Percentiles rank a stretch among this genome's conserved stretches.
These are phyloP conservation scores for Metroxylon sagu DNA, from an alignment of 176 grass and related monocot species.

Conservation along the genomic window DNA sequence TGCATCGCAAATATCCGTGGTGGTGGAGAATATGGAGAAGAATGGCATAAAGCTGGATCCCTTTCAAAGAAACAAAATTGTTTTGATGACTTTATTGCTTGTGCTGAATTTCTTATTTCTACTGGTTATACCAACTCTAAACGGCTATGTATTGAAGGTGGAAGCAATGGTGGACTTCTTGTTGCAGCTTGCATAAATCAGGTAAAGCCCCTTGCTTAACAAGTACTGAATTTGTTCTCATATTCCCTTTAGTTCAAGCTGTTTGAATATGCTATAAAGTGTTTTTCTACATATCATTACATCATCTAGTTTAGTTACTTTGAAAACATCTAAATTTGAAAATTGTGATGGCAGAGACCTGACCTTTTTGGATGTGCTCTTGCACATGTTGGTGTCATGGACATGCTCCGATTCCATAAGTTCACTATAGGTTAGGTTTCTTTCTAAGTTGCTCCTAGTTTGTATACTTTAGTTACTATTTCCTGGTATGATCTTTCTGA, in stretches of 20 bases:
- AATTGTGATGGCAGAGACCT: constrained; percentile 42
- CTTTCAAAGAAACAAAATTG: constrained; percentile 86
- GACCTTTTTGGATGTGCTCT: constrained; percentile 94
- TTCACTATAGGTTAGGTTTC: constrained; percentile 69
- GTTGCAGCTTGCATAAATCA: constrained; percentile 91
- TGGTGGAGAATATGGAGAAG: constrained; percentile 95
- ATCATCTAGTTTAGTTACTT: too few species aligned
- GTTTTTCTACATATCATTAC: too few species aligned
- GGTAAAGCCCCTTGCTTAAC: constrained; percentile 18
- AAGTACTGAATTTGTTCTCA: neutral
- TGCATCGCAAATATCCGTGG: constrained; percentile 90
- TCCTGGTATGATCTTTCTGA: constrained; percentile 12
- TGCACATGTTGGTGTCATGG: constrained; percentile 95
- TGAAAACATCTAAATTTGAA: neutral
- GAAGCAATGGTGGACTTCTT: constrained; percentile 95
- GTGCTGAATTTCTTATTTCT: constrained; percentile 69
- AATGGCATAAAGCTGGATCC: constrained; percentile 95
- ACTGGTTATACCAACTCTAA: constrained; percentile 53
- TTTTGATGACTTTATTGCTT: constrained; percentile 88
- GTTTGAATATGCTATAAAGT: too few species aligned
- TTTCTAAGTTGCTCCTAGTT: neutral
- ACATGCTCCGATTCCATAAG: constrained; percentile 98
- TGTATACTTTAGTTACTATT: constrained; percentile 11
- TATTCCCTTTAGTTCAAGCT: neutral
- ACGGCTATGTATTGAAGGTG: constrained; percentile 82